These are phyloP conservation scores for Aspergillus olivimuriae DNA, from an alignment of 495 filamentous ascomycete genomes.

Conservation along the genomic window DNA sequence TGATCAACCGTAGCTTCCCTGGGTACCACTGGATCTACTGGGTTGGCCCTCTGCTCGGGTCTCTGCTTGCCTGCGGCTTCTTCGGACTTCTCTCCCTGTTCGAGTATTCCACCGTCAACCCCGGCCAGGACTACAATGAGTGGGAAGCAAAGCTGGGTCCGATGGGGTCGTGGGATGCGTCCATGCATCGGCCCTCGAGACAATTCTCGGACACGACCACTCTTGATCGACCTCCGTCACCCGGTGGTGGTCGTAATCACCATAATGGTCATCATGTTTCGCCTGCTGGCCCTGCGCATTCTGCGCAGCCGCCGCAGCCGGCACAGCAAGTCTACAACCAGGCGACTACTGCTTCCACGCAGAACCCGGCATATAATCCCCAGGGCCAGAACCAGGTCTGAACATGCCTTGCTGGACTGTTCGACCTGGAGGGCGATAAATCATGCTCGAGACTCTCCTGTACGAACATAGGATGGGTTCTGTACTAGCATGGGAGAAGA, in stretches of 20 bases:
- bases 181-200: conserved; percentile 8
- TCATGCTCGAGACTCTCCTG: too few relatives aligned
- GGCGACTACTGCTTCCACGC: background rate
- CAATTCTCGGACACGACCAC: conserved; percentile 12
- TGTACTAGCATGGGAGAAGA: too few relatives aligned
- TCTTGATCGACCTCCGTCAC: conserved; percentile 9
- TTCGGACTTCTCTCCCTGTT: conserved; percentile 61
- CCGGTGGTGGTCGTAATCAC: background rate
- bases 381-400: background rate
- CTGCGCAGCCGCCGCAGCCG: background rate
- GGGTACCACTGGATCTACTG: conserved; percentile 20
- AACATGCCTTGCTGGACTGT: too few relatives aligned
- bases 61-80: conserved; percentile 60
- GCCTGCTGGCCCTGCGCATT: background rate
- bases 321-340: too few relatives aligned
- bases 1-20: conserved; percentile 58
- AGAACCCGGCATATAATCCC: background rate
- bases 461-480: too few relatives aligned
- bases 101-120: conserved; percentile 73
- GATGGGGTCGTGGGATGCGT: conserved; percentile 10
- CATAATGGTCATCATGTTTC: too few relatives aligned
- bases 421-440: too few relatives aligned
- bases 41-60: conserved; percentile 56
- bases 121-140: conserved; percentile 57
- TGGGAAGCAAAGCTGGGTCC: conserved; percentile 25